A percentile compares a stretch with the other conserved stretches of the same genome.
Conservation (phyloP, 2,329 filamentous ascomycete species). For the Clonostachys rosea region DNA sequence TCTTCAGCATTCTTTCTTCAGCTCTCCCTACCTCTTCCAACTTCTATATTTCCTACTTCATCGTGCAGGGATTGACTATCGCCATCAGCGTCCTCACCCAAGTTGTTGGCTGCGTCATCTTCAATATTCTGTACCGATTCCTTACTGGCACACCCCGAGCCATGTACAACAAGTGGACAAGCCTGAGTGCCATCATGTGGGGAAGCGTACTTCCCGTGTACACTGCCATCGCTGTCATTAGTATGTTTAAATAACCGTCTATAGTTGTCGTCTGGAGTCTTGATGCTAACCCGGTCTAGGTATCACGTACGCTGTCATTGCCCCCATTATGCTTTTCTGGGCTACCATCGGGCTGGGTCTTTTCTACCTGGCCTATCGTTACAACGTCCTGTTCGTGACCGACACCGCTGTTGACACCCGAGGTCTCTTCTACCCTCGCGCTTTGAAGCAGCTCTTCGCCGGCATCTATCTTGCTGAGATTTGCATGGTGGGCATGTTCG, state of each 20-base stretch:
- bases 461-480: constrained; percentile 78
- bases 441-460: constrained; percentile 78
- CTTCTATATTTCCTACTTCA: constrained; percentile 89
- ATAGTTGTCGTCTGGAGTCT: not conserved
- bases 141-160: constrained; percentile 74
- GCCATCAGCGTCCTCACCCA: constrained; percentile 71
- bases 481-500: constrained; percentile 78
- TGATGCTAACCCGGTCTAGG: constrained; percentile 24
- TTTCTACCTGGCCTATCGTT: constrained; percentile 81
- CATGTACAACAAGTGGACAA: constrained; percentile 71
- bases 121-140: constrained; percentile 63
- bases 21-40: constrained; percentile 82
- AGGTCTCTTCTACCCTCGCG: constrained; percentile 82
- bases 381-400: constrained; percentile 80
- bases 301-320: constrained; percentile 79
- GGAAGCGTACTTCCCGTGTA: constrained; percentile 72
- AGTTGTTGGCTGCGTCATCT: constrained; percentile 59
- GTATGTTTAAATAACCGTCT: constrained; percentile 22
- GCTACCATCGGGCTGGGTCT: constrained; percentile 71
- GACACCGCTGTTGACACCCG: constrained; percentile 80
- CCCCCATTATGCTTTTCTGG: constrained; percentile 77
- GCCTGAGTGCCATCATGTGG: constrained; percentile 66
- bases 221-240: constrained; percentile 69
- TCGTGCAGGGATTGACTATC: constrained; percentile 77
- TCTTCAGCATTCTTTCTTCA: constrained; percentile 61